Conservation (phyloP, 2,329 filamentous ascomycete species). For the Colletotrichum noveboracense region DNA sequence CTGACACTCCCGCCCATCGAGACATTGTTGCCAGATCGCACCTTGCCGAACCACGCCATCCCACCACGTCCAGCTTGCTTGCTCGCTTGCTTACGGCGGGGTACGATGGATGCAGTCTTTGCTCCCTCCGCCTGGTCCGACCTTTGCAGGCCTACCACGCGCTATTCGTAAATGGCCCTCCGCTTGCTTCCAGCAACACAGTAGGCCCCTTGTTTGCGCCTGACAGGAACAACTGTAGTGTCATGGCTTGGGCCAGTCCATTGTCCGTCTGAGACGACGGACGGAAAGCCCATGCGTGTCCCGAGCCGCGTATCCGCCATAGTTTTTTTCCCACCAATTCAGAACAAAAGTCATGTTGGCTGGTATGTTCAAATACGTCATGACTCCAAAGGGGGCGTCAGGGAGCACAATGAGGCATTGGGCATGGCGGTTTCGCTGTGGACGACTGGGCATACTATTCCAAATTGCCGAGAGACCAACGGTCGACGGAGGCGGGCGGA, state of each 20-base stretch:
- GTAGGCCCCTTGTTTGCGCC: neutral
- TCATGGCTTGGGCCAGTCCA: neutral
- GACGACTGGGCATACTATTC: neutral
- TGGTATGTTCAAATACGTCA: slow-evolving; percentile 5
- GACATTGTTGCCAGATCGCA: neutral
- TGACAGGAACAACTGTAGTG: neutral
- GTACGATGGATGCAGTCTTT: neutral
- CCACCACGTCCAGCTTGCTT: neutral
- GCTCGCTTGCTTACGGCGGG: neutral
- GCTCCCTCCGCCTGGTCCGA: neutral
- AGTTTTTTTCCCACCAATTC: neutral
- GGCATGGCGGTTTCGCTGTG: neutral
- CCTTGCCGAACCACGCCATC: neutral
- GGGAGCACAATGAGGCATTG: neutral
- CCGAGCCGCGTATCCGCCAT: neutral
- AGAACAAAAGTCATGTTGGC: neutral
- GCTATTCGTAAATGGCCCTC: neutral
- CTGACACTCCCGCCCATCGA: neutral
- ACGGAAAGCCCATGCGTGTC: neutral
- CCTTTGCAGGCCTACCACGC: neutral
- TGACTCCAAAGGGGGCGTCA: neutral
- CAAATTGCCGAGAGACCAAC: neutral
- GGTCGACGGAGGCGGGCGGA: neutral
- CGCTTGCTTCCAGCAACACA: neutral
- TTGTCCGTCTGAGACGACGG: neutral